Evolutionary conservation across 192 early-diverging fungal genomes (phyloP).

Genomic region (Powellomyces hirtus): DNA sequence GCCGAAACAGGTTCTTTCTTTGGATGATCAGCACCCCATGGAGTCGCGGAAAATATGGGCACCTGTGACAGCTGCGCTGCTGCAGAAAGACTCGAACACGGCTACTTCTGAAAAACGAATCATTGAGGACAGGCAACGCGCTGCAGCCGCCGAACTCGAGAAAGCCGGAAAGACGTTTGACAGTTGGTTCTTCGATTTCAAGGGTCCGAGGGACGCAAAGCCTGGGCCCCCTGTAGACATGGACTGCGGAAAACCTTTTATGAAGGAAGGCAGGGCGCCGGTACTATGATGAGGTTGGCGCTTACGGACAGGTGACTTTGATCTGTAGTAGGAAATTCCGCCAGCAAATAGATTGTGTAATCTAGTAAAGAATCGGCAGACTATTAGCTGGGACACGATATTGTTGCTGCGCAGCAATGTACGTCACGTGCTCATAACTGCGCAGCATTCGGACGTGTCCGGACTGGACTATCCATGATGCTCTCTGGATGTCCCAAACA

Average conservation of each 20-base stretch:
- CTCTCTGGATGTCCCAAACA: no score
- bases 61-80: constrained; percentile 57
- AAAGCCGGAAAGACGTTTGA: constrained; percentile 48
- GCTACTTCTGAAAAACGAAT: constrained; percentile 66
- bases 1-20: constrained; percentile 52
- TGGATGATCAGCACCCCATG: constrained; percentile 58
- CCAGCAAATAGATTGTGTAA: no score
- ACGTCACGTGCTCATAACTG: no score
- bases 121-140: constrained; percentile 68
- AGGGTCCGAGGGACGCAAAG: constrained; percentile 17
- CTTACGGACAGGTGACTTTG: no score
- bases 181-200: constrained; percentile 61
- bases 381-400: no score
- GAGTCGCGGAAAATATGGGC: constrained; percentile 68
- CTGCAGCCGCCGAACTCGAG: constrained; percentile 38
- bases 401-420: no score
- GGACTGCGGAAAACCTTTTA: constrained; percentile 17
- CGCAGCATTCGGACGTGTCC: no score
- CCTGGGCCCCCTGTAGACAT: constrained; percentile 23
- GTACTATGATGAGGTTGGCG: background rate
- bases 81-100: constrained; percentile 50
- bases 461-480: no score
- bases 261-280: constrained; percentile 8
- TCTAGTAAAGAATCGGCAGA: no score
- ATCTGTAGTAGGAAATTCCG: no score